Evolutionary conservation across 805 yeast species (phyloP).

Genomic region (Monosporozyma servazzii): DNA sequence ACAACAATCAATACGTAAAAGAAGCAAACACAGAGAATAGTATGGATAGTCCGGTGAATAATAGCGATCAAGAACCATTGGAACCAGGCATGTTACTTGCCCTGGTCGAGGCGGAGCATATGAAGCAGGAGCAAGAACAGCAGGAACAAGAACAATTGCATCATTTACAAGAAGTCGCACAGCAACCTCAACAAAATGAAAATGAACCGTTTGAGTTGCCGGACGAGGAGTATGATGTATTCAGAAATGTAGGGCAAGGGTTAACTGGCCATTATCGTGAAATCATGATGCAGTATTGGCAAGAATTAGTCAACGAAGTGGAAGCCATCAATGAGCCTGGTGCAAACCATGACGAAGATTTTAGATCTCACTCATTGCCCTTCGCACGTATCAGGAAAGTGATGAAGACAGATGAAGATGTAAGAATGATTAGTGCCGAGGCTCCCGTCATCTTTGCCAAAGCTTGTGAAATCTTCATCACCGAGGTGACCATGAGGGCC

Average conservation of each 20-base stretch:
- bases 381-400: slow-evolving; percentile 93
- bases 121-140: background rate
- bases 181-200: background rate
- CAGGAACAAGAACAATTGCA: background rate
- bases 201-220: slow-evolving; percentile 8
- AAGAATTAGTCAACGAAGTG: slow-evolving; percentile 82
- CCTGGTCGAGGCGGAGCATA: background rate
- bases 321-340: slow-evolving; percentile 46
- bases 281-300: slow-evolving; percentile 96
- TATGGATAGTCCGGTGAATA: background rate
- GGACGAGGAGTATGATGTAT: slow-evolving; percentile 44
- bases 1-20: background rate
- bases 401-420: slow-evolving; percentile 97
- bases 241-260: slow-evolving; percentile 89
- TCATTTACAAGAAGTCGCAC: background rate
- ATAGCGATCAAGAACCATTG: background rate
- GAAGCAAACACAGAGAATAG: background rate
- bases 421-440: slow-evolving; percentile 95
- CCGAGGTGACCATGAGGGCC: slow-evolving; percentile 96
- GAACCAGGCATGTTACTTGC: background rate
- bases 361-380: slow-evolving; percentile 90
- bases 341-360: slow-evolving; percentile 61
- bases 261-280: slow-evolving; percentile 72
- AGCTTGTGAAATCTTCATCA: slow-evolving; percentile 94
- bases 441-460: slow-evolving; percentile 96